phyloP scores from a whole-genome alignment of 805 yeast species.

The Myxozyma nipponensis region DNA sequence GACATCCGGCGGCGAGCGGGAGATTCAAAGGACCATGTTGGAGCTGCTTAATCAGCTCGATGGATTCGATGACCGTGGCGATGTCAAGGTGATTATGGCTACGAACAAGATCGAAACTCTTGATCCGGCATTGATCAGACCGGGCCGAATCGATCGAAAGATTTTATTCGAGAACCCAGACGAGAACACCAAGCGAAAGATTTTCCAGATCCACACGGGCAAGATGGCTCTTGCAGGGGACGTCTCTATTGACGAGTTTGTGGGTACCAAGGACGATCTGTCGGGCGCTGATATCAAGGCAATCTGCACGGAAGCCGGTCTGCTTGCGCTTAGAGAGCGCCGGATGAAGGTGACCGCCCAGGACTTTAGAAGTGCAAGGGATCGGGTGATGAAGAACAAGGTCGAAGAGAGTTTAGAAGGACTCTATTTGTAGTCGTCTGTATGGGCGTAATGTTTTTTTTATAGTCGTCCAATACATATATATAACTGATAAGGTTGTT shows the following conservation, averaged over 20 bases:
- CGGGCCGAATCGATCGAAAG: constrained; percentile 96
- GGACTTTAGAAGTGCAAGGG: constrained; percentile 90
- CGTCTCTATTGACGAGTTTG: constrained; percentile 83
- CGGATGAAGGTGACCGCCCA: constrained; percentile 96
- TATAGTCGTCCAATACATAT: no score
- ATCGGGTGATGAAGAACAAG: constrained; percentile 92
- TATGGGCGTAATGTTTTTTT: no score
- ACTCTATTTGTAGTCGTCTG: constrained; percentile 56
- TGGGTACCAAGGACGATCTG: constrained; percentile 85
- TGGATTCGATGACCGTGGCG: constrained; percentile 96
- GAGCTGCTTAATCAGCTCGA: constrained; percentile 92
- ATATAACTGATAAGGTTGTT: no score
- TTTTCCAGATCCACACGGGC: constrained; percentile 84
- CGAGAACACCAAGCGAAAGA: constrained; percentile 86
- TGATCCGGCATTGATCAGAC: constrained; percentile 94
- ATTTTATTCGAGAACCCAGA: constrained; percentile 95
- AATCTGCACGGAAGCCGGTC: constrained; percentile 95
- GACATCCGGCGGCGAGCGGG: constrained; percentile 92
- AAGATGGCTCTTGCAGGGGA: constrained; percentile 88
- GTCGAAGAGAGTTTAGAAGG: constrained; percentile 96
- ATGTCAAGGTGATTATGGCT: constrained; percentile 97
- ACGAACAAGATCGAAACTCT: constrained; percentile 90
- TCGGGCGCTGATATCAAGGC: constrained; percentile 98
- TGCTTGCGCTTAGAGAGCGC: constrained; percentile 91
- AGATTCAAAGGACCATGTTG: constrained; percentile 96